Evolutionary conservation across 495 filamentous ascomycete genomes (phyloP), one percentile per base, ranked within the genome.

Genomic region (Aspergillus nanangensis): DNA sequence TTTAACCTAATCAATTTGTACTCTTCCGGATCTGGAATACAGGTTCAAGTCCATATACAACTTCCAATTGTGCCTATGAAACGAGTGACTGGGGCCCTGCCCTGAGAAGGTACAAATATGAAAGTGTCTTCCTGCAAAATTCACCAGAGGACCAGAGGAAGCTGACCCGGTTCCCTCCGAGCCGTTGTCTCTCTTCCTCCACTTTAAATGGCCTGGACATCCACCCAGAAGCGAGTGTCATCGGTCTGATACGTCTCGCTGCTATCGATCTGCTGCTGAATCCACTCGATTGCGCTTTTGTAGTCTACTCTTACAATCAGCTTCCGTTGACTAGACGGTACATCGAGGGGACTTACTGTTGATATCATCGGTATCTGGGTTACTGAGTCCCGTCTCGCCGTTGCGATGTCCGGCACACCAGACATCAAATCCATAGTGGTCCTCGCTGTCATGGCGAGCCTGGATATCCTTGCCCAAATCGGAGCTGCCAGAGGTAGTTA

Each of bases 351-450:
- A n/a, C n/a, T 51, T 21, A 63, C 60, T 40, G 8, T 38, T 38
- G 34, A 61, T 63, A 37, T 61, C 60, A 0, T 31, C 20, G 0
- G 55, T 63, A 35, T 54, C 37, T 0, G 60, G 60, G 23, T 59
- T 51, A 0, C 51, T 14, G 19, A 63, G n/a, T 15, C 60, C 60
- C 10, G 41, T 33, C 13, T 40, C 27, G 33, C 60, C 60, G 32
- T 63, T 55, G 34, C 60, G 58, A 38, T 63, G 60, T 10, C 60
- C 57, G 24, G 49, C 53, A 38, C 49, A 58, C 60, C 58, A 61
- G 33, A 37, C 41, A n/a, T 61, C 55, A 40, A 48, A 63, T 3
- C 52, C 60, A 23, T 55, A 59, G 2, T 58, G 18, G 0, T 53
- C 15, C 48, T 63, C 54, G 36, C 57, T 42, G 3, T 61, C 60